These are phyloP conservation scores for Magnaporthiopsis incrustans DNA, from an alignment of 2,329 filamentous ascomycete genomes.

Conservation along the genomic window DNA sequence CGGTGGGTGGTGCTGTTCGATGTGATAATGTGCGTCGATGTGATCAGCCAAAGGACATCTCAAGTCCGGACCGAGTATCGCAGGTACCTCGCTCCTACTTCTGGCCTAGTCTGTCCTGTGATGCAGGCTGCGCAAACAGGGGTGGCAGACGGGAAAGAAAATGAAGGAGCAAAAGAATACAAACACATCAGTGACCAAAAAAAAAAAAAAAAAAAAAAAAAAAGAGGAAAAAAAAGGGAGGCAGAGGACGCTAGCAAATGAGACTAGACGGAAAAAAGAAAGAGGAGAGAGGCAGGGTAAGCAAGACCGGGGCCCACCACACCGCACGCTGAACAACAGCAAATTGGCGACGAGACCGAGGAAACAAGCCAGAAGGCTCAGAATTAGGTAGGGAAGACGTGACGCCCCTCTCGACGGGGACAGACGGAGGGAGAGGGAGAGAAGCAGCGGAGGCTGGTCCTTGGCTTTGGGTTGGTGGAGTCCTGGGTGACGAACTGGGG, in stretches of 20 bases:
- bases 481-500: neutral
- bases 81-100: neutral
- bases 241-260: conserved; percentile 1
- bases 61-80: neutral
- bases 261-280: neutral
- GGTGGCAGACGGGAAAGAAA: neutral
- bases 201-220: neutral
- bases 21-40: neutral
- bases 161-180: neutral
- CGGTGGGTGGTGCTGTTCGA: neutral
- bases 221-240: neutral
- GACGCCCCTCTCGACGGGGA: neutral
- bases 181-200: neutral
- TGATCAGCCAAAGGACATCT: neutral
- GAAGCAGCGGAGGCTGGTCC: neutral
- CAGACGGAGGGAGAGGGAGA: neutral
- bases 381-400: neutral
- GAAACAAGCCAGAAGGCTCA: neutral
- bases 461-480: neutral
- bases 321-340: neutral
- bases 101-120: neutral
- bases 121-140: neutral
- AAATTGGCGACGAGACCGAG: neutral
- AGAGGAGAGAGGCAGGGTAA: neutral
- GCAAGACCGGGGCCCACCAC: neutral